Base-by-base conservation (phyloP, 2,329 filamentous ascomycete species). In the Fusarium sp. region DNA sequence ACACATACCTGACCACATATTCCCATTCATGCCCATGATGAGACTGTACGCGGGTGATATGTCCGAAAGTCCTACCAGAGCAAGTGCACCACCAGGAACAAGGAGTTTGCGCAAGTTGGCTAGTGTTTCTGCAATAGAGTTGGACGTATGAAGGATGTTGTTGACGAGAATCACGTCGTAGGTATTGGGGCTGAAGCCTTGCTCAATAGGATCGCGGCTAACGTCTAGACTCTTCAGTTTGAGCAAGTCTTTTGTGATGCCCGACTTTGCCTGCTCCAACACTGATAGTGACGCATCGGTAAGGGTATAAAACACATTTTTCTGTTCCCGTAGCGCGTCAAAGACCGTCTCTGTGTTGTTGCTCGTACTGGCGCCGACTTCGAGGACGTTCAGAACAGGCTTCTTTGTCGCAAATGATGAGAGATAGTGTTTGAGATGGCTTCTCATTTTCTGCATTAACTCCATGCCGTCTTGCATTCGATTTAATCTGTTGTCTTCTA, bases 11-110 rank as follows among this genome's bases (percentile, higher is more conserved):
- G 70, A 30, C 66, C 66, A 73, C 41, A 58, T 55, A 22, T 65
- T 67, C 16, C 68, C 66, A 4, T 71, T 64, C 45, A 68, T 44
- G 0, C 70, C 66, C 2, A 73, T 47, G 11, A 73, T 71, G 1
- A 73, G 48, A 3, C 42, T 51, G 30, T 73, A 73, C 0, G 66
- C 56, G 1, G 70, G 70, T 0, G 70, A 73, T 5, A 73, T 39
- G n/a, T 73, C 51, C 2, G 70, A 71, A 0, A 73, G 1, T 7
- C 70, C 70, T 1, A 64, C 24, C 7, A 73, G 10, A 4, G 54
- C 50, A 0, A 73, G 20, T 10, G 31, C 26, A 3, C 70, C 70
- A 0, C 70, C 70, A 0, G 70, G 57, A 1, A 54, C 30, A 4
- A 73, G n/a, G 4, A 73, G 61, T 18, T 51, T 58, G 7, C 66